Base-by-base conservation (phyloP, 2,329 filamentous ascomycete species). In the Amylocarpus encephaloides region DNA sequence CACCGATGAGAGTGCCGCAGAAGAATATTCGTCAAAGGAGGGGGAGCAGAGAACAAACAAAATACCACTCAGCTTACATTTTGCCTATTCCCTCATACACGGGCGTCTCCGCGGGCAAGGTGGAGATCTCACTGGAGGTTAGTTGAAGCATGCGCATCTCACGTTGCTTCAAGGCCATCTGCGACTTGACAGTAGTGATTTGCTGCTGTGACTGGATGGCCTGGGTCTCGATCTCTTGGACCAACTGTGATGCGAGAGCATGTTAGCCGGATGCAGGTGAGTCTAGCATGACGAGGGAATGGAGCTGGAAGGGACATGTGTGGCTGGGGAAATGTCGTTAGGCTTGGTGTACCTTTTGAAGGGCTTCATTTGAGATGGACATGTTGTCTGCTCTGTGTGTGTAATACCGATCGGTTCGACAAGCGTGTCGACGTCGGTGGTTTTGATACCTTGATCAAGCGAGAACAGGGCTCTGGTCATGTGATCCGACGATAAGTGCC, bases 81-180 rank as follows among this genome's bases (percentile, higher is more conserved):
- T 97, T 98, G 46, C 93, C 93, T 10, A 97, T 86, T 5, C 92
- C 92, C 71, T 97, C 92, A 64, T 97, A 98, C 26, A 95, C 81
- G 30, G 84, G 84, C 0, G 89, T 93, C 43, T 85, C 79, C 15
- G 78, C 67, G 3, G 90, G 85, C 53, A 98, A 71, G 6, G 80
- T 77, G n/a, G 81, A 79, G 44, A 97, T 76, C 70, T 98, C 93
- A 57, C 79, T 88, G 33, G 85, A 79, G 1, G 92, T 97, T 58
- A 98, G 74, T 68, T 95, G 87, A 38, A 94, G 77, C 71, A 96
- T 82, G 40, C 93, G 88, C 65, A 86, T 83, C 67, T 97, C 92
- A 51, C 91, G 83, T 68, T 92, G 88, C 71, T 95, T 95, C 53
- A 82, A 77, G 6, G 83, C 79, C 60, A 95, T 87, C 68, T 96